These are phyloP conservation scores for Botryococcus braunii DNA, from an alignment of 163 green algal genomes.

Conservation along the genomic window DNA sequence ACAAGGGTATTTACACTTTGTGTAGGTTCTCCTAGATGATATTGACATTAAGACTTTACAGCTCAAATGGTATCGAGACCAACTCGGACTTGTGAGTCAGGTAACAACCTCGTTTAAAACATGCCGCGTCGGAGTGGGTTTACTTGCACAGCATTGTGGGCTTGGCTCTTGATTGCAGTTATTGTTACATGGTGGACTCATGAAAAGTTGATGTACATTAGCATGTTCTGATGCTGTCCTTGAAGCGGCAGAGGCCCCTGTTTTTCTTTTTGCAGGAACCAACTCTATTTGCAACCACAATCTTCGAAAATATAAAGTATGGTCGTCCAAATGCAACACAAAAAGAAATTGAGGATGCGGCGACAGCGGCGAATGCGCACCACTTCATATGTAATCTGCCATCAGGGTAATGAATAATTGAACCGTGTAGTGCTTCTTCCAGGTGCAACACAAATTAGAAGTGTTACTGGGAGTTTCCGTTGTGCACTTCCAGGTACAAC, in stretches of 20 bases:
- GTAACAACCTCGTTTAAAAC: too few species aligned
- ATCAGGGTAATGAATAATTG: not conserved
- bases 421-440: not conserved
- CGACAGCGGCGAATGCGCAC: constrained; percentile 71
- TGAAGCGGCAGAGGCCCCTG: too few species aligned
- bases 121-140: too few species aligned
- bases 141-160: too few species aligned
- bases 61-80: constrained; percentile 42
- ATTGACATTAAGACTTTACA: constrained; percentile 40
- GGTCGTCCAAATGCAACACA: constrained; percentile 31
- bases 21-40: constrained; percentile 71
- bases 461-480: too few species aligned
- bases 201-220: too few species aligned
- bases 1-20: too few species aligned
- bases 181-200: too few species aligned
- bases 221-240: too few species aligned
- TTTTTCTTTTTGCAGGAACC: too few species aligned
- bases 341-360: constrained; percentile 58
- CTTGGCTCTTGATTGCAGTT: too few species aligned
- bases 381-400: constrained; percentile 78
- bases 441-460: not conserved
- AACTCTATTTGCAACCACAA: constrained; percentile 80
- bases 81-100: constrained; percentile 41
- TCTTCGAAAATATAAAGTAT: constrained; percentile 82
- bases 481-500: constrained; percentile 46